A percentile compares a stretch with the other conserved stretches of the same genome.
phyloP scores from a whole-genome alignment of 306 rosid genomes.

The Cicer yamashitae region DNA sequence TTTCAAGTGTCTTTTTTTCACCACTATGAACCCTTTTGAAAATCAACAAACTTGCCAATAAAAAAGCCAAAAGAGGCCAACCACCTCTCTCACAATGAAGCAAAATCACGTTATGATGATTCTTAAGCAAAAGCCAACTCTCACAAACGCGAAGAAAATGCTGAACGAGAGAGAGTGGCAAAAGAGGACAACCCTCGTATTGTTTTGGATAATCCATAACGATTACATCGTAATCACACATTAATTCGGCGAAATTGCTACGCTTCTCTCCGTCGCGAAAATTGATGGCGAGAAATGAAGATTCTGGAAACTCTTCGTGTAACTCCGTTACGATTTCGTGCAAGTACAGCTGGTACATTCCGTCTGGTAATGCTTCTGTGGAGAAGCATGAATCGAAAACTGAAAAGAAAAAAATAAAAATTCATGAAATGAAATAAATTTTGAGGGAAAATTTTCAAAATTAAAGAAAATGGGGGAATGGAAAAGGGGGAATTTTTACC shows the following conservation, averaged over 20 bases:
- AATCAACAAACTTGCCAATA: conserved; percentile 74
- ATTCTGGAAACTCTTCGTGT: conserved; percentile 92
- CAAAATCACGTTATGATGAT: conserved; percentile 73
- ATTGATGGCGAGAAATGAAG: conserved; percentile 87
- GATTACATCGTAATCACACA: conserved; percentile 78
- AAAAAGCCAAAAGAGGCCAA: conserved; percentile 93
- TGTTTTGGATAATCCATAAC: conserved; percentile 95
- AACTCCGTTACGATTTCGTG: conserved; percentile 80
- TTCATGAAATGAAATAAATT: background rate
- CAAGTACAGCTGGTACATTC: conserved; percentile 79
- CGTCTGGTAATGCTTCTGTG: conserved; percentile 88
- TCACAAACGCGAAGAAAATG: conserved; percentile 93
- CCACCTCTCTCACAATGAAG: conserved; percentile 97
- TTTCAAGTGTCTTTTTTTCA: conserved; percentile 82
- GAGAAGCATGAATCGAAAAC: conserved; percentile 98
- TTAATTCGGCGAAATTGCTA: conserved; percentile 70
- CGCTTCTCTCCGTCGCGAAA: conserved; percentile 90
- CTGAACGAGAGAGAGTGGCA: conserved; percentile 81
- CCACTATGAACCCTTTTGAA: conserved; percentile 76
- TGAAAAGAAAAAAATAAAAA: conserved; percentile 45
- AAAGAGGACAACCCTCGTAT: conserved; percentile 92
- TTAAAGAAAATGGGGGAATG: background rate
- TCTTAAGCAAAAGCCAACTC: conserved; percentile 75
- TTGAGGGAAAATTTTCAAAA: background rate
- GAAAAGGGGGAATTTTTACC: conserved; percentile 52